Percentiles rank a stretch among this genome's conserved stretches.
These are phyloP conservation scores for Fallopia convolvulus DNA, from an alignment of 148 eudicot species.

Conservation along the genomic window DNA sequence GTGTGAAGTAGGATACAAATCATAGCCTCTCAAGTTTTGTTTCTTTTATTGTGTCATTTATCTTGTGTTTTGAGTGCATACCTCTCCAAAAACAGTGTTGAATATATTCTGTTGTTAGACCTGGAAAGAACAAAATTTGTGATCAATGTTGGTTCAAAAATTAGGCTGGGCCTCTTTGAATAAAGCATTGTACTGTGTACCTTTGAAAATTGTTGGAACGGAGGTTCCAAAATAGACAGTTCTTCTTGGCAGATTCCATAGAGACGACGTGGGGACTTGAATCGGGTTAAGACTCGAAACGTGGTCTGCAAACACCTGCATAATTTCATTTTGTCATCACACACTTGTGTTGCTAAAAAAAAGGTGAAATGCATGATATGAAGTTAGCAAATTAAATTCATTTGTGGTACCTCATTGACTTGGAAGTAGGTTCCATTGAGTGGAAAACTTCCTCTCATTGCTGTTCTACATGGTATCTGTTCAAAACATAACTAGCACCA, in stretches of 20 bases:
- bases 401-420: conserved; percentile 34
- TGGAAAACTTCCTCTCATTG: conserved; percentile 42
- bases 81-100: conserved; percentile 98
- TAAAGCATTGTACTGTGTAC: conserved; percentile 20
- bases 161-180: background rate
- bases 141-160: background rate
- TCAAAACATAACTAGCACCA: conserved; percentile 9
- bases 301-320: conserved; percentile 93
- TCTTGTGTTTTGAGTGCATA: conserved; percentile 16
- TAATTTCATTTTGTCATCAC: background rate
- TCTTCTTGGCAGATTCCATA: conserved; percentile 83
- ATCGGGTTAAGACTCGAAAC: conserved; percentile 76
- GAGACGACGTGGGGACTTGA: conserved; percentile 62
- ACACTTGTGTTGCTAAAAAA: background rate
- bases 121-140: conserved; percentile 23
- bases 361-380: background rate
- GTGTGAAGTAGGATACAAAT: background rate
- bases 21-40: background rate
- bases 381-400: background rate
- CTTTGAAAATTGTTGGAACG: conserved; percentile 80
- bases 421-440: conserved; percentile 49
- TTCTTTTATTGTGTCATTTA: background rate
- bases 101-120: conserved; percentile 61
- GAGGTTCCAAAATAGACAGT: conserved; percentile 90
- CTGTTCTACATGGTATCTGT: conserved; percentile 43